These are phyloP conservation scores for Austroboletus novae-zelandiae DNA, from an alignment of 1,284 basidiomycete species.

Conservation along the genomic window DNA sequence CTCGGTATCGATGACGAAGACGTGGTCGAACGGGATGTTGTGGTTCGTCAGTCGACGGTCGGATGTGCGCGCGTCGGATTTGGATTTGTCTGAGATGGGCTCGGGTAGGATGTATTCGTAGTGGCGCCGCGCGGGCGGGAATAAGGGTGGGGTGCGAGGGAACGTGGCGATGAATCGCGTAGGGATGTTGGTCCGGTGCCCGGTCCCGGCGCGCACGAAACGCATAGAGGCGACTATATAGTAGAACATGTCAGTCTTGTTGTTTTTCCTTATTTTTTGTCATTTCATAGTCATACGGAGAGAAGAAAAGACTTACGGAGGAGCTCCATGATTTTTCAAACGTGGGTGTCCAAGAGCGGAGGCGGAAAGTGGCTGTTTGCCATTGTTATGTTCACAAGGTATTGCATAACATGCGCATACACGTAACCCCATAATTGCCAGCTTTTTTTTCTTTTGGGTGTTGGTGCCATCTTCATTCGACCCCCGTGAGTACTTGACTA, in stretches of 20 bases:
- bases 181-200: background rate
- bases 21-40: constrained; percentile 38
- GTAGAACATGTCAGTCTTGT: background rate
- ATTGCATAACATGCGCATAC: constrained; percentile 24
- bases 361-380: constrained; percentile 23
- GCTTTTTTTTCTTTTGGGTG: background rate
- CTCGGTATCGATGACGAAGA: constrained; percentile 49
- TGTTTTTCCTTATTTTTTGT: background rate
- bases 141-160: background rate
- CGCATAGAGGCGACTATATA: constrained; percentile 3
- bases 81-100: background rate
- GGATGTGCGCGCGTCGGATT: background rate
- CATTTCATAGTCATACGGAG: no score
- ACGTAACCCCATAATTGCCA: background rate
- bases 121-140: constrained; percentile 13
- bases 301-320: constrained; percentile 9
- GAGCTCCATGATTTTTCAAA: constrained; percentile 3
- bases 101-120: background rate
- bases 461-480: background rate
- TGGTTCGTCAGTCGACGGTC: constrained; percentile 27
- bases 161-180: constrained; percentile 3
- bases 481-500: constrained; percentile 23
- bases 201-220: background rate
- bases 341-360: background rate
- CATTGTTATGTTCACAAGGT: constrained; percentile 20